Percentiles rank a stretch among this genome's conserved stretches.
These are phyloP conservation scores for Avena atlantica DNA, from an alignment of 176 grass and related monocot genomes.

Conservation along the genomic window DNA sequence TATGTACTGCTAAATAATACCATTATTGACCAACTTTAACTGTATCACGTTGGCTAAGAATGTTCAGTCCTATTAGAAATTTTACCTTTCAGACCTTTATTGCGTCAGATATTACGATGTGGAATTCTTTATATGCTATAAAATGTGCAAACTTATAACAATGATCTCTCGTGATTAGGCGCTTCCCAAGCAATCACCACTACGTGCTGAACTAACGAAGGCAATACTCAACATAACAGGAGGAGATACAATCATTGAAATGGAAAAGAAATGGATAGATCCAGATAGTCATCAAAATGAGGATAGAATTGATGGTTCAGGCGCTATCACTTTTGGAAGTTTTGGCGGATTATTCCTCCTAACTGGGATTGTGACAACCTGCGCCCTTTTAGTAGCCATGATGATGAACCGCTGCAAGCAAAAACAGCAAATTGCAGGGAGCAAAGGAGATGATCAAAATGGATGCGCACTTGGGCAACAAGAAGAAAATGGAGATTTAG, in stretches of 20 bases:
- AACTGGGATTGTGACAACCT: slow-evolving; percentile 31
- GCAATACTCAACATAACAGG: slow-evolving; percentile 63
- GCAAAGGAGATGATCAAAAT: slow-evolving; percentile 1
- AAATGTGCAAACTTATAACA: slow-evolving; percentile 16
- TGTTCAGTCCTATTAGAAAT: not conserved
- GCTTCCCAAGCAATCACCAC: slow-evolving; percentile 38
- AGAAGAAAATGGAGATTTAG: not conserved
- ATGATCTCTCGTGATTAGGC: slow-evolving; percentile 25
- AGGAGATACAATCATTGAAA: slow-evolving; percentile 42
- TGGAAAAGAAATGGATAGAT: slow-evolving; percentile 65
- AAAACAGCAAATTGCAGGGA: not conserved
- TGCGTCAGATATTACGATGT: not conserved
- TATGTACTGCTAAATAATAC: not conserved
- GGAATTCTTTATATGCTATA: not conserved
- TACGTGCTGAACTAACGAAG: slow-evolving; percentile 53
- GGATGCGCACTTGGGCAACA: not conserved
- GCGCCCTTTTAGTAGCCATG: slow-evolving; percentile 27
- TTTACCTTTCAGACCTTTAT: not conserved
- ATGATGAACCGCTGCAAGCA: not conserved
- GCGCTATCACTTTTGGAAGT: slow-evolving; percentile 45
- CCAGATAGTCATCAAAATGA: slow-evolving; percentile 38
- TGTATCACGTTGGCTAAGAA: slow-evolving; percentile 10
- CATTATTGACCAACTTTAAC: not conserved
- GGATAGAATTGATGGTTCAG: slow-evolving; percentile 36
- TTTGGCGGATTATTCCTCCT: slow-evolving; percentile 56